Base-by-base conservation (phyloP, 768 basidiomycete species). In the Mycena haematopus region DNA sequence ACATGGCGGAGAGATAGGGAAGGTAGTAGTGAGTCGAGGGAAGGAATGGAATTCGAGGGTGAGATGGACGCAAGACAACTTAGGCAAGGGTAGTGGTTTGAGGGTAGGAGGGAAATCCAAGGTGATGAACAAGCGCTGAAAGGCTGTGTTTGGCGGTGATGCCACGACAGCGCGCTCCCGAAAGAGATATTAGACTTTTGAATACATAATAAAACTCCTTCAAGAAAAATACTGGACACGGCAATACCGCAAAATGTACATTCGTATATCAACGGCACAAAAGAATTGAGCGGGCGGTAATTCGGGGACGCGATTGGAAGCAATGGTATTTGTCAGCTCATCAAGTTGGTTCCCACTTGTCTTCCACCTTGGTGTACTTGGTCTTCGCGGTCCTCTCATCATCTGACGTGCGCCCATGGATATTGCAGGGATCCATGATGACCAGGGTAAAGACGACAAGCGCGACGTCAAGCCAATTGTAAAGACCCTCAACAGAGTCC, bases 401-500 rank as follows among this genome's bases (percentile, higher is more conserved):
- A 9, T 31, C 29, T 31, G 29, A 31, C 29, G 29, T 9, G 31
- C 62, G 59, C 66, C 57, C 66, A 81, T 81, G 80, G 80, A 72
- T 46, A 67, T 63, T 31, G 55, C 73, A 19, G 65, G 66, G 47
- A 68, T 88, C 67, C 87, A 84, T 79, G 87, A 90, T 68, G 87
- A 80, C 54, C 84, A 86, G 59, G 81, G 80, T 60, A 78, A 82
- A 63, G 61, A 70, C 52, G 84, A 82, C 51, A 92, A 91, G 76
- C 82, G 82, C 52, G 90, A 91, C 70, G 71, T 84, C 35, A 93
- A 92, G 71, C 87, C 91, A n/a, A 78, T 79, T 33, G 86, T 85
- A 55, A 88, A 90, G 77, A 90, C 92, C 10, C 79, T 93, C 72
- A 94, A 94, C 77, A 84, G 92, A 76, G 92, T 94, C 19, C 93